phyloP scores from a whole-genome alignment of 495 filamentous ascomycete genomes.

The Thozetella sp. region DNA sequence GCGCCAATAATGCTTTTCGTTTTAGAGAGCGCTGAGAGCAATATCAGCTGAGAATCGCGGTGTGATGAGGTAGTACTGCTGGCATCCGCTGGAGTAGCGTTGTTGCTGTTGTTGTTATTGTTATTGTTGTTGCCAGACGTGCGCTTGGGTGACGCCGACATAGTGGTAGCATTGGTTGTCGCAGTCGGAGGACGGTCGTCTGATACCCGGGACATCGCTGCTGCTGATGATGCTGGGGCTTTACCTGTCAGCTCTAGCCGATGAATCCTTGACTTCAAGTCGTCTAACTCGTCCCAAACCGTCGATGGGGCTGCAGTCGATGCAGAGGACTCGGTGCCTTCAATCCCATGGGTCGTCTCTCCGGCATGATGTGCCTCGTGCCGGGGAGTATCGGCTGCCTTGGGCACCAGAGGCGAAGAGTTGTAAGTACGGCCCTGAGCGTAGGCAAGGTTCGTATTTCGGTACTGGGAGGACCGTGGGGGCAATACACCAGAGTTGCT shows the following conservation, averaged over 20 bases:
- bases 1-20: conserved; percentile 64
- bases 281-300: conserved; percentile 97
- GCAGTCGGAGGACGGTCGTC: conserved; percentile 87
- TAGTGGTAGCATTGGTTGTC: conserved; percentile 88
- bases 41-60: conserved; percentile 68
- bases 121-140: conserved; percentile 54
- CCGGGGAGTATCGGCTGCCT: conserved; percentile 36
- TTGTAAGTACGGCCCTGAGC: conserved; percentile 51
- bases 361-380: conserved; percentile 25
- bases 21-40: conserved; percentile 80
- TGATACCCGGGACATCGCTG: conserved; percentile 72
- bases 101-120: too few species aligned
- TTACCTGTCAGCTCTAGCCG: conserved; percentile 92
- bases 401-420: conserved; percentile 58
- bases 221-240: conserved; percentile 76
- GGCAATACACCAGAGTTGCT: conserved; percentile 21
- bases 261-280: conserved; percentile 90
- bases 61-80: conserved; percentile 23
- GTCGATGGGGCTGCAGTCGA: conserved; percentile 89
- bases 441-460: conserved; percentile 59
- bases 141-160: conserved; percentile 84
- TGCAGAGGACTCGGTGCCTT: conserved; percentile 77
- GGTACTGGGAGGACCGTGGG: conserved; percentile 43
- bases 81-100: conserved; percentile 29
- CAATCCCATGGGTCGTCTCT: conserved; percentile 39